Base-by-base conservation (phyloP, 352 stramenopile genomes). In the Phytopythium aichiense region DNA sequence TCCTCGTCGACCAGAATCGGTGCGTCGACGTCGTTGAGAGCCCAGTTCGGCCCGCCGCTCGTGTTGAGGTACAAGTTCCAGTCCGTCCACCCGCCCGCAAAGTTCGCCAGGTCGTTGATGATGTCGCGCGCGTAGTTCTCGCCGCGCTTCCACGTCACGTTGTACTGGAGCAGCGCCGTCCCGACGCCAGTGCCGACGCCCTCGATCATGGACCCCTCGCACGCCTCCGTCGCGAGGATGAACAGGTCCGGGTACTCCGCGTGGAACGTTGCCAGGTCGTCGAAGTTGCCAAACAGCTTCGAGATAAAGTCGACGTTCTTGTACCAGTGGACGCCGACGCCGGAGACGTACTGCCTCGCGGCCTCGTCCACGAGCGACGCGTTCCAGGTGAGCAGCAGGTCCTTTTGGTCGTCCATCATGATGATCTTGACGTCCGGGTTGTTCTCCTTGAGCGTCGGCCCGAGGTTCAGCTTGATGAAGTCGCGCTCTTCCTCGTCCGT, bases 291-390 rank as follows among this genome's bases (percentile, higher is more conserved):
- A 1, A 49, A 25, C 1, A 67, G 66, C 7, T 66, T 66, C 51
- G 73, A 51, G 53, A 78, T 60, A 31, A 89, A 87, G 58, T 89
- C 78, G 12, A 88, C 35, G 56, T 81, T 71, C 68, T 81, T 81
- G 73, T 95, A 94, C 87, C 89, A 97, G 69, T 97, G 90, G 62
- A 95, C 88, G 18, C 79, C 90, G 42, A 90, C 69, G 51, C 90
- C 90, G 3, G 83, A 79, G 5, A 97, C 69, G 64, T 94, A 97
- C 58, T 92, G 61, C 3, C 66, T 60, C 5, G 74, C 76, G 8
- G 89, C 81, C 0, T 68, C 58, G 42, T 89, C 77, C 16, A 77
- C 57, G 4, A 89, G 59, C 13, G 77, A 65, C 3, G 70, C 69
- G 25, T 79, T 61, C n/a, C 82, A 80, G 16, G 74, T 64, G 11